Base-by-base conservation (phyloP, 352 stramenopile genomes). In the Phytophthora fragariaefolia region DNA sequence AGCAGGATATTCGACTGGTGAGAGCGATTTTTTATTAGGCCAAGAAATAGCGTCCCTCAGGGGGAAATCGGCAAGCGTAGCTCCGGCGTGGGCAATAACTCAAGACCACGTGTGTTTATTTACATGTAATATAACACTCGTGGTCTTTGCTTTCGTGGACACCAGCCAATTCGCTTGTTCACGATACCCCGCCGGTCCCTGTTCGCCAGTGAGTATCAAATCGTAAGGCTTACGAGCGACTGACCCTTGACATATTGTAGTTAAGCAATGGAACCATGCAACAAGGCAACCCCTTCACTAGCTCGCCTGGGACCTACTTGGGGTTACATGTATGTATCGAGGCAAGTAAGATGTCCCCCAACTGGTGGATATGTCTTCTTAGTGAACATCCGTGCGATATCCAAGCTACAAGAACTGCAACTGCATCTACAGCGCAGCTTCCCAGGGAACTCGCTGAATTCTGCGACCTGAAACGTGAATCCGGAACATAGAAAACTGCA, bases 1-100 rank as follows among this genome's bases (percentile, higher is more conserved):
- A 40, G n/a, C 52, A 32, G 66, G 66, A 74, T 74, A 17, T 74
- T 74, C 66, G 66, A 74, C 55, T 74, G 43, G 49, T 66, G 55
- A 74, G 28, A 72, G 30, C 23, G 54, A 59, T 23, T 63, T 53
- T 69, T 54, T 27, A 20, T n/a, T n/a, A n/a, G n/a, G n/a, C n/a
- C n/a, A n/a, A n/a, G n/a, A n/a, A n/a, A n/a, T n/a, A n/a, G n/a
- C n/a, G n/a, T n/a, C n/a, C n/a, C n/a, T n/a, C n/a, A n/a, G n/a
- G n/a, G n/a, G n/a, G n/a, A n/a, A n/a, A n/a, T n/a, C n/a, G n/a
- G n/a, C n/a, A n/a, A n/a, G n/a, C n/a, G n/a, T n/a, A n/a, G n/a
- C n/a, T n/a, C n/a, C n/a, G n/a, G n/a, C n/a, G n/a, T 42, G 34
- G 13, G 34, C 28, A 34, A 43, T 9, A n/a, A 43, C 34, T 34